These are phyloP conservation scores for Hygrocybe coccinea DNA, from an alignment of 768 basidiomycete genomes.

Conservation along the genomic window DNA sequence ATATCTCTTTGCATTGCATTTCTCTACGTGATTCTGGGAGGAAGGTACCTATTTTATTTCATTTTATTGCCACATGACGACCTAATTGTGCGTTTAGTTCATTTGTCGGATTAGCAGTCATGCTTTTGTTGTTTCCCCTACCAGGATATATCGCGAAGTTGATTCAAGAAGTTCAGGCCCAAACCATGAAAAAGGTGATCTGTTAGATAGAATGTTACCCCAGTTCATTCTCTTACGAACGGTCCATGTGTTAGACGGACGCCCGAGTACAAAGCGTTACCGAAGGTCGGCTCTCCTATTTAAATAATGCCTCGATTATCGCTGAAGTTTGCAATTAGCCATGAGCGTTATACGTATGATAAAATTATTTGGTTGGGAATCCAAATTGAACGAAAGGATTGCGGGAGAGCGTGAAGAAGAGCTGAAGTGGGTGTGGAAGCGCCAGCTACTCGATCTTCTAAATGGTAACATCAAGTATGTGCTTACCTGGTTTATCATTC, in stretches of 20 bases:
- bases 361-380: slow-evolving; percentile 68
- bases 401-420: slow-evolving; percentile 58
- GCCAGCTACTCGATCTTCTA: slow-evolving; percentile 46
- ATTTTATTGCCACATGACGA: no score
- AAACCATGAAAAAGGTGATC: slow-evolving; percentile 43
- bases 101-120: no score
- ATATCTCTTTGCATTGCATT: slow-evolving; percentile 38
- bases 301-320: neutral
- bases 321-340: slow-evolving; percentile 33
- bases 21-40: slow-evolving; percentile 45
- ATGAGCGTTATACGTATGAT: slow-evolving; percentile 60
- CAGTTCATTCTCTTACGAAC: no score
- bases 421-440: slow-evolving; percentile 48
- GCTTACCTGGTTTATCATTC: neutral
- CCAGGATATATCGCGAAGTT: no score
- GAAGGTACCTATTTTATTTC: slow-evolving; percentile 43
- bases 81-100: no score
- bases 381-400: slow-evolving; percentile 49
- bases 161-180: no score
- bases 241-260: slow-evolving; percentile 39
- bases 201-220: no score
- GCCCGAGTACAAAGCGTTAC: slow-evolving; percentile 56
- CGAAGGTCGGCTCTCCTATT: slow-evolving; percentile 44
- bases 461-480: slow-evolving; percentile 42
- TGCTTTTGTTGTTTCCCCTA: no score